Evolutionary conservation across 2,329 filamentous ascomycete genomes (phyloP).

Genomic region (Cadophora sp.): DNA sequence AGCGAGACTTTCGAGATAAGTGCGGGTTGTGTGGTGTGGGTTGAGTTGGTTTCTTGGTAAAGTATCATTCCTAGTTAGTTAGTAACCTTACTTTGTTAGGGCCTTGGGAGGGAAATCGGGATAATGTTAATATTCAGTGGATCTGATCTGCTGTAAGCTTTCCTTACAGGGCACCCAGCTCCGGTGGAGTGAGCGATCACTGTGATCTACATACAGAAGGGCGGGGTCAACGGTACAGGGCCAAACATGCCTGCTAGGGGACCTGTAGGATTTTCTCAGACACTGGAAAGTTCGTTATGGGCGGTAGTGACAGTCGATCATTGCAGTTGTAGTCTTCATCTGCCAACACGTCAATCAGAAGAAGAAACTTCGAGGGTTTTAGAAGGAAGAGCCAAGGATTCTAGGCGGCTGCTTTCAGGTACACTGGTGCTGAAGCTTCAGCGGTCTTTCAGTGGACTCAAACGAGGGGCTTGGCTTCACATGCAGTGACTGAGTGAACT

Average conservation of each 20-base stretch:
- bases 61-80: background rate
- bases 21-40: background rate
- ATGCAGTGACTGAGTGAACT: background rate
- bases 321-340: background rate
- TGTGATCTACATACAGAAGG: no score
- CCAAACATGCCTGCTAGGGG: background rate
- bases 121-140: background rate
- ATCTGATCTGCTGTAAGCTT: constrained; percentile 2
- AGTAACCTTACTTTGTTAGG: no score
- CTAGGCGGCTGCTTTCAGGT: background rate
- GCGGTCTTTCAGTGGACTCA: background rate
- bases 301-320: background rate
- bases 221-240: background rate
- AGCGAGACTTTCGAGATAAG: background rate
- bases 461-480: constrained; percentile 1
- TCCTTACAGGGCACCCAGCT: background rate
- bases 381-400: background rate
- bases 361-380: background rate
- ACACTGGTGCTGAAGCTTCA: background rate
- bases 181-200: background rate
- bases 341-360: background rate
- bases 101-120: background rate
- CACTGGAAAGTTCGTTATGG: background rate
- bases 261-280: background rate
- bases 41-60: no score